phyloP scores from a whole-genome alignment of 495 filamentous ascomycete genomes.

The Talaromyces ruber region DNA sequence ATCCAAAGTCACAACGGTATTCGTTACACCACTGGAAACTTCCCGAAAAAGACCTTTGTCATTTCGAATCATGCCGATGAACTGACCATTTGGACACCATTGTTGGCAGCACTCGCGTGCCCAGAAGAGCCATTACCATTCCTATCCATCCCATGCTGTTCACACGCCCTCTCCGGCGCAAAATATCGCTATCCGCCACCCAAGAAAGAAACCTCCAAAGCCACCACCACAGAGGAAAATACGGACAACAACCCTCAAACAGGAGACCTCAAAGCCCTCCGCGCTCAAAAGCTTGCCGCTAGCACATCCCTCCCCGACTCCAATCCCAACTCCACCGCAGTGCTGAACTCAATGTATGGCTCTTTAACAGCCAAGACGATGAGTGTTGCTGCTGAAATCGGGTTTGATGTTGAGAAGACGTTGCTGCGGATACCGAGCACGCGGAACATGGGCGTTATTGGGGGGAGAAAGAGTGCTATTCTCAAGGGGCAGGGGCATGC shows the following conservation, averaged over 20 bases:
- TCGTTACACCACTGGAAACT: conserved; percentile 58
- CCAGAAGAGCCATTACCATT: conserved; percentile 50
- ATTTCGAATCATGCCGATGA: conserved; percentile 97
- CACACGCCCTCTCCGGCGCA: conserved; percentile 71
- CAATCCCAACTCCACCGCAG: conserved; percentile 12
- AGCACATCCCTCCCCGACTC: conserved; percentile 25
- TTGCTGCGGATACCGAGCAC: conserved; percentile 84
- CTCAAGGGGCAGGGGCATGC: conserved; percentile 13
- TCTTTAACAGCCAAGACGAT: conserved; percentile 64
- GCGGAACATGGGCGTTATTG: conserved; percentile 72
- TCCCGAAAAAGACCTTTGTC: conserved; percentile 73
- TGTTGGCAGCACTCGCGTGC: conserved; percentile 68
- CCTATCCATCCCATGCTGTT: conserved; percentile 90
- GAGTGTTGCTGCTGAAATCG: conserved; percentile 56
- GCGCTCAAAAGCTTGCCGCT: conserved; percentile 19
- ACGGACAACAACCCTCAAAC: conserved; percentile 14
- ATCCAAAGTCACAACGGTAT: conserved; percentile 10
- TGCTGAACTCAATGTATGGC: conserved; percentile 54
- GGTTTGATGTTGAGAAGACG: conserved; percentile 70
- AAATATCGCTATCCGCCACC: conserved; percentile 61
- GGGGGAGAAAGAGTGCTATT: conserved; percentile 29
- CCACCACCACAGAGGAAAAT: not conserved
- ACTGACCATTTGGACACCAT: conserved; percentile 89
- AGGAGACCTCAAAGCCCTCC: conserved; percentile 38
- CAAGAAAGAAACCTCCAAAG: conserved; percentile 14